Evolutionary conservation across 202 grass and related monocot genomes (phyloP), one percentile per base, ranked within the genome.

Genomic region (Panicum hallii): DNA sequence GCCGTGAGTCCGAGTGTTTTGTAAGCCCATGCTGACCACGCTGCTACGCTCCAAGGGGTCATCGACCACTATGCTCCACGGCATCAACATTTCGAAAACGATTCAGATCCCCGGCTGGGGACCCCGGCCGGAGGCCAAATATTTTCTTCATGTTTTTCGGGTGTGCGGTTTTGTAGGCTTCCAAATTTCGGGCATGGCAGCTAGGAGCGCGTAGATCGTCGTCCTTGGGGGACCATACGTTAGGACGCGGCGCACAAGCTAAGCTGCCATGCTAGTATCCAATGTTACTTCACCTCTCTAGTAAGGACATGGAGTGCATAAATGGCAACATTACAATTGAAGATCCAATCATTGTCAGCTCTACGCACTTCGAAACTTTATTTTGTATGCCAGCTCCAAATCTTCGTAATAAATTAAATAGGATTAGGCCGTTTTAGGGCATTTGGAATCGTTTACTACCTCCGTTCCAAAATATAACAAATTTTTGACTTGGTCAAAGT

Each of bases 21-120:
- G 79, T 86, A 79, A 65, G 60, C 79, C 41, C 58, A 89, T 78
- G 79, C 41, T 26, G 88, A 87, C 84, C 79, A 74, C 19, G 32
- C 30, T 83, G 74, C 84, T 68, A 90, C 26, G 17, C 60, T 79
- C 84, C 88, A 83, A 90, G 15, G 5, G 49, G 42, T 42, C 75
- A 83, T 90, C 74, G 79, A 90, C n/a, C n/a, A 53, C 83, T 34
- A 86, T 44, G n/a, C 61, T 73, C 83, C 79, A 72, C 15, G 8
- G 2, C 5, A 72, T 86, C 72, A 72, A 73, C 72, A 74, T 86
- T 82, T 72, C n/a, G n/a, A 83, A 71, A 48, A 60, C 9, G 45
- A 77, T 61, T 53, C 41, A 83, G 52, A 90, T 83, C 74, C n/a
- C 4, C 9, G 1, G 28, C 3, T 57, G 83, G 54, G 78, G 79